Percentiles rank a stretch among this genome's conserved stretches.
Evolutionary conservation across 768 basidiomycete genomes (phyloP).

Genomic region (Pleurotus tuber-regium): DNA sequence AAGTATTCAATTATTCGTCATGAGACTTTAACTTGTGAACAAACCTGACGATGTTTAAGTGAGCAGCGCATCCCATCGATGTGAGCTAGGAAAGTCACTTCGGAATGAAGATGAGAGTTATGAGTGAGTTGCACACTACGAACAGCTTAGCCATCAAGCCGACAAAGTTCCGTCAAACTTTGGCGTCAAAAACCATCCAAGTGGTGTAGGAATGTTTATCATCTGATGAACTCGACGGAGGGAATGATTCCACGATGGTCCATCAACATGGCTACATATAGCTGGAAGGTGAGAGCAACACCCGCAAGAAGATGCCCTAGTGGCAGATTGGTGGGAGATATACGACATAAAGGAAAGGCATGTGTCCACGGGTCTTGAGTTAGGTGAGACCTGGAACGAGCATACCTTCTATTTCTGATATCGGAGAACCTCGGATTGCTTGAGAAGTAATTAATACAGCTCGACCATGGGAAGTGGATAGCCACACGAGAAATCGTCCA

Average conservation of each 20-base stretch:
- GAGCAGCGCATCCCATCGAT: conserved; percentile 6
- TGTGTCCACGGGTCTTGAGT: neutral
- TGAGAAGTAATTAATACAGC: conserved; percentile 28
- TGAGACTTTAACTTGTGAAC: no score
- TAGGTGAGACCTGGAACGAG: neutral
- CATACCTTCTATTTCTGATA: neutral
- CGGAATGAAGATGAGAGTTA: neutral
- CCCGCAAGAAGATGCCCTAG: neutral
- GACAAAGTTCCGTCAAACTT: conserved; percentile 2
- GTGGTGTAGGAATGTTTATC: neutral
- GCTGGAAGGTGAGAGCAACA: neutral
- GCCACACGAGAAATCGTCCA: neutral
- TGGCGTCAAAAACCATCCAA: neutral
- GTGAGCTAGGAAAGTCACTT: neutral
- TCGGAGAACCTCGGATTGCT: neutral
- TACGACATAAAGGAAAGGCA: neutral
- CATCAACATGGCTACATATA: neutral
- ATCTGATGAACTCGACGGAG: conserved; percentile 4
- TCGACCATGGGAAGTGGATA: neutral
- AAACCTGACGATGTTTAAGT: neutral
- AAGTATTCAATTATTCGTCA: no score
- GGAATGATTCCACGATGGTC: conserved; percentile 6
- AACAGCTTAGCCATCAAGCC: neutral
- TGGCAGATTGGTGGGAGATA: no score
- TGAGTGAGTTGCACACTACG: neutral